Evolutionary conservation across 2,329 filamentous ascomycete genomes (phyloP), one percentile per base, ranked within the genome.

Genomic region (Xylaria sp.): DNA sequence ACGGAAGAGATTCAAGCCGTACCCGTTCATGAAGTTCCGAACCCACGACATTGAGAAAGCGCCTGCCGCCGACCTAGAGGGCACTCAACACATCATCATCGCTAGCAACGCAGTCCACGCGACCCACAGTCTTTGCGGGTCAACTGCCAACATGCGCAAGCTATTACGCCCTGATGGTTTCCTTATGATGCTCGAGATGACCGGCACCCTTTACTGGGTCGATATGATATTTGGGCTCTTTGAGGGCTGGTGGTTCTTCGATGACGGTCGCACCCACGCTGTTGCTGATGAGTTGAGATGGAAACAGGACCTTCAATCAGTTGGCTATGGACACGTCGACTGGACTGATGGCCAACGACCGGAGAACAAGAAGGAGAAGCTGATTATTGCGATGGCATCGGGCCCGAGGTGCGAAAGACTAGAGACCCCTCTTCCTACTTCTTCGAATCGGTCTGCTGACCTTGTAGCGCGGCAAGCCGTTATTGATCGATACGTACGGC

Each of bases 231-330:
- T 76, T 35, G 78, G 77, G 0, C 61, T 77, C 1, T 65, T 79
- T 3, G 74, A 78, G 19, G 77, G 77, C 2, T 79, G 77, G 77
- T 79, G 77, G 77, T 60, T 74, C 25, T 77, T 75, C 28, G 67
- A 73, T 4, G 76, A 78, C 47, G 75, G 73, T 2, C 67, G 72
- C 1, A 57, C 60, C 12, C 70, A 76, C 59, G 70, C 68, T 12
- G 8, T 74, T 12, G 58, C 64, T 4, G 17, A 61, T 11, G 64
- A 64, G 9, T 17, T 40, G 12, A n/a, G 21, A 2, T 77, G 75
- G 76, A 42, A 69, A 25, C 19, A 51, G 14, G 69, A 57, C 1
- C 53, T 78, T 4, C 70, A 67, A 3, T 35, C 58, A 0, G 69
- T 64, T 2, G 75, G 74, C 1, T 78, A 68, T 45, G 67, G 65